Base-by-base conservation (phyloP, 176 grass and related monocot genomes). In the Pontederia crassipes region DNA sequence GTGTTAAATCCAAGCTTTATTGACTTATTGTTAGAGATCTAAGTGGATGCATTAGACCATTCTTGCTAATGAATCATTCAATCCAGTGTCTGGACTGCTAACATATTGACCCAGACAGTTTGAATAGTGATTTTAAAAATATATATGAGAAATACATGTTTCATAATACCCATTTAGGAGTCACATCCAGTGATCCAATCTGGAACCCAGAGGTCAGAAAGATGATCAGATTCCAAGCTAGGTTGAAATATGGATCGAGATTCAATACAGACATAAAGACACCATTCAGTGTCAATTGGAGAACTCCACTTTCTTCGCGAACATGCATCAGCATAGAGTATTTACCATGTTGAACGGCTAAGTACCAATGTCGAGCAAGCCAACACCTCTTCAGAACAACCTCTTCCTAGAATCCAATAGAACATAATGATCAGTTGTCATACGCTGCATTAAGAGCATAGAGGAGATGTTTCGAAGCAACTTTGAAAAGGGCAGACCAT, bases 381-480 rank as follows among this genome's bases (percentile, higher is more conserved):
- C 93, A 97, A 79, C 87, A 97, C 57, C 93, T 88, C 74, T 97
- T 92, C 55, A 97, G 74, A 52, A 83, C 84, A 75, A 90, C 84
- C 67, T 91, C 93, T 79, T 97, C 84, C 84, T 91, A 76, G 29
- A 68, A 73, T 72, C 67, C 50, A 26, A 60, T 49, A 16, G 68
- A 52, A 59, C 45, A 32, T 57, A 52, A 11, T 55, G 69, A 55
- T 81, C 54, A 71, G 11, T 47, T 69, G 6, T 54, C 11, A 5
- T 16, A 50, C 8, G 15, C 2, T 50, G 15, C 17, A 47, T 29
- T 11, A 48, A 13, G 12, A 16, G 16, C 32, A 62, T 16, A 45
- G 9, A 17, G 11, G 27, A 20, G 17, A 51, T 14, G 32, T 2
- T 27, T 6, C 45, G 10, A 48, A 50, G 48, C 12, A 28, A 27